Percentiles rank a stretch among this genome's conserved stretches.
Conservation (phyloP, 2,329 filamentous ascomycete genomes). For the Shiraia sp. region DNA sequence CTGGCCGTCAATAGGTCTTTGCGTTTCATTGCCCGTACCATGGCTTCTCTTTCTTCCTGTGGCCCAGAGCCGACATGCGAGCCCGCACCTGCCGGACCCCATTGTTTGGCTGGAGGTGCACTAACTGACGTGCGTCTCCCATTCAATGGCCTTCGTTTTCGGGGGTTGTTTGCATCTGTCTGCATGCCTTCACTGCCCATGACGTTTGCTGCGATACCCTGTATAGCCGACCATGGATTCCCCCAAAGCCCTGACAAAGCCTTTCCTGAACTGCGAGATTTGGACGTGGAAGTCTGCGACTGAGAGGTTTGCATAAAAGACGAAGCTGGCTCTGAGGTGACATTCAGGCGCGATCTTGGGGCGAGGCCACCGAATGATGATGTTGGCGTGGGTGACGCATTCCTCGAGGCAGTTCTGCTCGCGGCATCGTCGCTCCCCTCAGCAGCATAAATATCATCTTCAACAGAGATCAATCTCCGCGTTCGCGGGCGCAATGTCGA, state of each 20-base stretch:
- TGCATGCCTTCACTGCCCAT: constrained; percentile 46
- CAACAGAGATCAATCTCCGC: constrained; percentile 53
- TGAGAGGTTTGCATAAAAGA: constrained; percentile 28
- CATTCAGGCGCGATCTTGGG: constrained; percentile 38
- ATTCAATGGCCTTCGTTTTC: constrained; percentile 34
- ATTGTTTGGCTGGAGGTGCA: constrained; percentile 49
- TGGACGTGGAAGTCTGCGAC: constrained; percentile 23
- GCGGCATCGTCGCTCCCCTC: constrained; percentile 40
- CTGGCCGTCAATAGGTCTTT: constrained; percentile 52
- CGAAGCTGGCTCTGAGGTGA: constrained; percentile 31
- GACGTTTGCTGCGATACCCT: constrained; percentile 55
- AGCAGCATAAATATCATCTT: constrained; percentile 47
- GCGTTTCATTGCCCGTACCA: constrained; percentile 55
- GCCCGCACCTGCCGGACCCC: constrained; percentile 49
- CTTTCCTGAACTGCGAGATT: constrained; percentile 24
- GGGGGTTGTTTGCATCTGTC: constrained; percentile 17
- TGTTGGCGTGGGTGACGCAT: constrained; percentile 48
- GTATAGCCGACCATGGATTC: constrained; percentile 54
- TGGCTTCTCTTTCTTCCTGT: constrained; percentile 50
- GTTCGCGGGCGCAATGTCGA: constrained; percentile 53
- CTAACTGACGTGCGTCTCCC: constrained; percentile 41
- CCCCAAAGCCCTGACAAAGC: constrained; percentile 52
- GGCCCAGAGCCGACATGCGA: constrained; percentile 50
- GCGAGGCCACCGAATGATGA: constrained; percentile 16
- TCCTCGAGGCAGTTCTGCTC: constrained; percentile 39